Conservation (phyloP, 2,329 filamentous ascomycete genomes). For the Penicillium digitatum region DNA sequence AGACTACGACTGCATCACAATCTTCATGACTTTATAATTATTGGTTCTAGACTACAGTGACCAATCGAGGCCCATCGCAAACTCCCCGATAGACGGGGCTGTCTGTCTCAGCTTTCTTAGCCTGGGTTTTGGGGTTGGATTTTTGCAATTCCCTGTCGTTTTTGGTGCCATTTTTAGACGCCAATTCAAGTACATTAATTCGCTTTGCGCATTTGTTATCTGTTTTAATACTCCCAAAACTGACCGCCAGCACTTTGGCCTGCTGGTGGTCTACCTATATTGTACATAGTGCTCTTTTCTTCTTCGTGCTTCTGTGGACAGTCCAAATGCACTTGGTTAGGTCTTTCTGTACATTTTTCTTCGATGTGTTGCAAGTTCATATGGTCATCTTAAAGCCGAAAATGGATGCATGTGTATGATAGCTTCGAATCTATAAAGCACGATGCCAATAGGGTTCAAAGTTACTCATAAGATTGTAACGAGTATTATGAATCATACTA, state of each 20-base stretch:
- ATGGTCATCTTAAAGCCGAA: neutral
- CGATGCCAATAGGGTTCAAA: neutral
- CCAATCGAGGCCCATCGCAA: neutral
- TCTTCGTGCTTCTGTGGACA: neutral
- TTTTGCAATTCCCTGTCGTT: neutral
- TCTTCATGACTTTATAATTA: slow-evolving; percentile 3
- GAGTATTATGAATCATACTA: neutral
- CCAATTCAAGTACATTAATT: slow-evolving; percentile 17
- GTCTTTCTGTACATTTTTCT: slow-evolving; percentile 1
- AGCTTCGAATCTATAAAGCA: neutral
- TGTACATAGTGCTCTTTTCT: slow-evolving; percentile 18
- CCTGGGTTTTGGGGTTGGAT: neutral
- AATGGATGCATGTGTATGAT: neutral
- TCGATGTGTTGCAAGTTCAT: neutral
- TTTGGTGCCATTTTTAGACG: neutral
- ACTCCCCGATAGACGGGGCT: neutral
- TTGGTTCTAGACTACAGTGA: slow-evolving; percentile 1
- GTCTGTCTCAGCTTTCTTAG: neutral
- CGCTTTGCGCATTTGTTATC: slow-evolving; percentile 8
- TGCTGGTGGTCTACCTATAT: slow-evolving; percentile 6
- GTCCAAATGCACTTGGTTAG: slow-evolving; percentile 14
- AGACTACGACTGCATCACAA: slow-evolving; percentile 6
- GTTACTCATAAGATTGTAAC: neutral
- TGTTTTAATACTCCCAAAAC: slow-evolving; percentile 18
- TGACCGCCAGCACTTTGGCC: neutral